Base-by-base conservation (phyloP, 129 eudicot genomes). In the Apium graveolens region DNA sequence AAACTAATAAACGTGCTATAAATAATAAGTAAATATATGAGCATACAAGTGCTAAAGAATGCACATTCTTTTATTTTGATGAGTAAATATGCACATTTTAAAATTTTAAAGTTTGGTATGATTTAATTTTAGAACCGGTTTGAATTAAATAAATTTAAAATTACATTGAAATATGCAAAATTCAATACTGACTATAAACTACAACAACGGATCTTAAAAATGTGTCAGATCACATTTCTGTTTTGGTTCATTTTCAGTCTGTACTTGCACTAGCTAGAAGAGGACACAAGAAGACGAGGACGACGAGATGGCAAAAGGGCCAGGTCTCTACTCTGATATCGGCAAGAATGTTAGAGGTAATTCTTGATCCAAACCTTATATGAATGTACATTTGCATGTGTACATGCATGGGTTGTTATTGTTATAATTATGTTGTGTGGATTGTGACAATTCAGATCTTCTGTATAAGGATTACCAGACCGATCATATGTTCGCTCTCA, bases 241-340 rank as follows among this genome's bases (percentile, higher is more conserved):
- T 27, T 27, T 24, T 8, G 1, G 0, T 12, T 29, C 5, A 11
- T 31, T 32, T 31, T 68, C 11, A 14, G 73, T 31, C 41, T 12
- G 18, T 6, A 68, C 21, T 34, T 68, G 2, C 73, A 68, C 8
- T 31, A 34, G 73, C 8, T 31, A 34, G 73, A 32, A 38, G 41
- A 38, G 41, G 5, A 38, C 41, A 38, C 41, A 1, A 14, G 43
- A 5, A 17, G 35, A 13, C 13, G 45, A 32, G 6, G n/a, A 16
- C 4, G 27, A 72, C 8, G 71, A 78, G 49, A 82, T 86, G 86
- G 86, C 75, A 78, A 88, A 86, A 77, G 90, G 92, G 46, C 90
- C 92, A 11, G 92, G 90, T n/a, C 83, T 88, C 37, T 88, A 88
- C 83, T n/a, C 90, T 60, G 88, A 88, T 60, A 86, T 88, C 68